Base-by-base conservation (phyloP, 352 stramenopile species). In the Phytophthora megakarya region DNA sequence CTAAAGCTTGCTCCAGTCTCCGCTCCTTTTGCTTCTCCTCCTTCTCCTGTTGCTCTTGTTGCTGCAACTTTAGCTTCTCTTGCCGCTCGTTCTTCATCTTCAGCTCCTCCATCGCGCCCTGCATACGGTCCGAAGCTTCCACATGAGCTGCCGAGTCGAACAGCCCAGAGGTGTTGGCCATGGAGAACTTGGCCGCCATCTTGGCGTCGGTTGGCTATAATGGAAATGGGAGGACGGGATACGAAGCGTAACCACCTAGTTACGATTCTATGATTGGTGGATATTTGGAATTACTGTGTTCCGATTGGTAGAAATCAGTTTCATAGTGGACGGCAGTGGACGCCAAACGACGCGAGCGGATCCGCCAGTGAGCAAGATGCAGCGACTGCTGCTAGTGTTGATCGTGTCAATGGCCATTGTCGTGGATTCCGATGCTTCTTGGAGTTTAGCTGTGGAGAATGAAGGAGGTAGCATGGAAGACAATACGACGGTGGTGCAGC, bases 101-200 rank as follows among this genome's bases (percentile, higher is more conserved):
- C 5, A 93, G 72, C 53, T 92, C 79, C 46, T 92, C 73, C 77
- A 90, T 87, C 0, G 85, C 85, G 38, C 59, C 66, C 19, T 89
- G 82, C 81, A 93, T 87, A 37, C 85, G 82, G 50, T 90, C 81
- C 13, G 81, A 80, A 6, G 85, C 82, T 62, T 92, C 82, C 12
- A 86, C 52, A 51, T 93, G 85, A 23, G 84, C 80, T 38, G 72
- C 79, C 19, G 84, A 67, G 67, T 85, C 81, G 57, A 93, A 93
- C 13, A 93, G 74, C 37, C 81, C 80, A 2, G 80, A 88, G 4
- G 75, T 85, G 59, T 86, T 88, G 44, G 71, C 84, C 84, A 93
- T 92, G 30, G 80, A 89, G 45, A 93, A 93, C 54, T 93, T 93
- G 33, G 78, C 69, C 56, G 82, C 81, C 85, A 93, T 93, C 3